Evolutionary conservation across 176 grass and related monocot species (phyloP), one percentile per base, ranked within the genome.

Genomic region (Oryza australiensis): DNA sequence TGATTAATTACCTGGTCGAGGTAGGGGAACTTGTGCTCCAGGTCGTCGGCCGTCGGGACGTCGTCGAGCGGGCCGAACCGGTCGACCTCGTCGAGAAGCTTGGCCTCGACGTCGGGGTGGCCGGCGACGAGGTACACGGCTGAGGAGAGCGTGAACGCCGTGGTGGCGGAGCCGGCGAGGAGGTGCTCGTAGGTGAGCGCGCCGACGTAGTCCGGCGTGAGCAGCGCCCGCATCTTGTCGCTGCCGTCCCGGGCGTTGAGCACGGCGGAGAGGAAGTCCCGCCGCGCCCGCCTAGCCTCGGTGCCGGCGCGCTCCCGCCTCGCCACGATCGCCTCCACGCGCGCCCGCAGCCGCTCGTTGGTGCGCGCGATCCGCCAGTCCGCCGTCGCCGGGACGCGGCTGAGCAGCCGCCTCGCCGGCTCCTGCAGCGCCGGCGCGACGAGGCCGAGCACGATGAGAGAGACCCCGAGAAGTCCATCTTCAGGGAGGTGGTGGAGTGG

Each of bases 141-240:
- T 28, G 90, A 90, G 48, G 94, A 68, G 15, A 93, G 88, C 68
- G 90, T 93, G 76, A 96, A 93, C 14, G 90, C 71, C 49, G 90
- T 93, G 46, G 94, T 96, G 57, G 86, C 85, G 7, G 94, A 93
- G 0, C 94, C 94, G 15, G 90, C 94, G 46, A 93, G 94, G 68
- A 93, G 94, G 82, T 96, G 90, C 88, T 96, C 94, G 84, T 96
- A 96, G 34, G 85, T 86, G 62, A 96, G 90, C 41, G 94, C 88
- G 79, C 76, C 88, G 37, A 96, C 75, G 77, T 96, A 88, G 71
- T 96, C 90, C n/a, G 85, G 79, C 30, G 94, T 93, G 51, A 93
- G 83, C 37, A 96, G 82, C 73, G 84, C 86, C 24, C 88, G 80
- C 68, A 84, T 73, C 59, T 45, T 79, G 22, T 76, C 66, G 48